phyloP scores from a whole-genome alignment of 164 flowering plant species.

The Chimonanthus salicifolius region DNA sequence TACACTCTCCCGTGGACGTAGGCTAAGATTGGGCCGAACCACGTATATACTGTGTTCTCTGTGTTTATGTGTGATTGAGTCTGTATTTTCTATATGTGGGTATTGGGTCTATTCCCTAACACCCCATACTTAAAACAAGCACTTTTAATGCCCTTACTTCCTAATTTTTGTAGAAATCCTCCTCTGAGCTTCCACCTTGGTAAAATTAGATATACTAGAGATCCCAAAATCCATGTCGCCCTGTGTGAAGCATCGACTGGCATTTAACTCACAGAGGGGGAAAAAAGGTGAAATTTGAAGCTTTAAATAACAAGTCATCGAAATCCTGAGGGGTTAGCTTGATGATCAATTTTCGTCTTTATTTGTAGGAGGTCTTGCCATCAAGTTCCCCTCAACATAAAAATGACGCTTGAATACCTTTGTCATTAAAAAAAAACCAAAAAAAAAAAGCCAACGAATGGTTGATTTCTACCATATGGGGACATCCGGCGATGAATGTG shows the following conservation, averaged over 20 bases:
- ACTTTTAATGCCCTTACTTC: neutral
- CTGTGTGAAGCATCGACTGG: neutral
- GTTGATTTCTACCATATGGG: neutral
- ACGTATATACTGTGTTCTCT: too few species aligned
- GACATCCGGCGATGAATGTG: neutral
- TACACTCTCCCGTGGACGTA: too few species aligned
- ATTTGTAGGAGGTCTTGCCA: too few species aligned
- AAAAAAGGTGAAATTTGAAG: neutral
- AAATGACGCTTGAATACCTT: too few species aligned
- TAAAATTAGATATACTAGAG: neutral
- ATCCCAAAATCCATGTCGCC: neutral
- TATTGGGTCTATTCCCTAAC: too few species aligned
- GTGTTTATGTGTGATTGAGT: too few species aligned
- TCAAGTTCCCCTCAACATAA: too few species aligned
- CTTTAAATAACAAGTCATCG: neutral
- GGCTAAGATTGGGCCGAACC: too few species aligned
- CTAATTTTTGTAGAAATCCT: neutral
- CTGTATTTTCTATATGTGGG: too few species aligned
- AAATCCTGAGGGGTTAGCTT: too few species aligned
- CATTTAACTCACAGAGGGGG: neutral
- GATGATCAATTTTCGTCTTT: too few species aligned
- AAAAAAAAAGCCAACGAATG: neutral
- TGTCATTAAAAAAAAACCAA: neutral
- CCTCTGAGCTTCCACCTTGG: neutral
- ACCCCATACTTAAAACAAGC: neutral